Evolutionary conservation across 139 green algal species (phyloP).

Genomic region (Picochlorum sp.): DNA sequence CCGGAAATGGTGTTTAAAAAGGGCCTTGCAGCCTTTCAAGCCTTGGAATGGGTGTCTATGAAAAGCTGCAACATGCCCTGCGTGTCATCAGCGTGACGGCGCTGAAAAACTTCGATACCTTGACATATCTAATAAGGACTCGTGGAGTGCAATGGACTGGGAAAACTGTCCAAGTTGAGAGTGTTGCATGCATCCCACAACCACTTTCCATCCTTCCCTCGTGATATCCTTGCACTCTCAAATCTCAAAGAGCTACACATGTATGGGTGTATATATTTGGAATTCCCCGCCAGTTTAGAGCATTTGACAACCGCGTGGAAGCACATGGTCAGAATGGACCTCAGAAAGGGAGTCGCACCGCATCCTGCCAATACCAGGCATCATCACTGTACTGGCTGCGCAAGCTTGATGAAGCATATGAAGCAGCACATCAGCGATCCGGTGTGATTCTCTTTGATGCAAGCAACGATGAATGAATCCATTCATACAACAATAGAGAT

Average conservation of each 20-base stretch:
- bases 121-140: constrained; percentile 6
- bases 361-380: no score
- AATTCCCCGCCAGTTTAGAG: neutral
- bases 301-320: no score
- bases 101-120: constrained; percentile 6
- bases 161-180: neutral
- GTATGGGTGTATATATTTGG: neutral
- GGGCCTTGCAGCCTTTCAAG: neutral
- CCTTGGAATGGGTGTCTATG: neutral
- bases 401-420: no score
- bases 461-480: no score
- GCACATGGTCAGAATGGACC: no score
- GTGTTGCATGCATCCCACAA: neutral
- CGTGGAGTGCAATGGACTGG: constrained; percentile 3
- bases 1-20: neutral
- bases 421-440: no score
- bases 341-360: no score
- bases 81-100: neutral
- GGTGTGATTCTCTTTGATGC: no score
- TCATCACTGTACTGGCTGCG: no score
- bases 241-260: neutral
- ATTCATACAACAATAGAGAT: no score
- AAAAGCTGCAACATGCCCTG: constrained; percentile 5
- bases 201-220: constrained; percentile 6
- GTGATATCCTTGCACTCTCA: neutral